Percentiles rank a stretch among this genome's conserved stretches.
phyloP scores from a whole-genome alignment of 805 yeast species.

The Kodamaea fukazawae region DNA sequence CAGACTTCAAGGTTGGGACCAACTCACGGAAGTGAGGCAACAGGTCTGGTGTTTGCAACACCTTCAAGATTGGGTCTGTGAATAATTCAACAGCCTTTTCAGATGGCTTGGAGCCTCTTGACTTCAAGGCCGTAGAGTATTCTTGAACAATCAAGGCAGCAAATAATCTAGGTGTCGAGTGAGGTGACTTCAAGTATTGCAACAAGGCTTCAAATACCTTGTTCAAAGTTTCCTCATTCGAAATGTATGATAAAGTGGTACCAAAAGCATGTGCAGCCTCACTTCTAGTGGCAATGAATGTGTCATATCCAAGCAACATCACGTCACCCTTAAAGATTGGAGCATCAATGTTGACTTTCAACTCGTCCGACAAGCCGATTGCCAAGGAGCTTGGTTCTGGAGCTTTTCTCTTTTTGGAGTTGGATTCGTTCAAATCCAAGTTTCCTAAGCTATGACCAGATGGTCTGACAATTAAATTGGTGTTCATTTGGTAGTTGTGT shows the following conservation, averaged over 20 bases:
- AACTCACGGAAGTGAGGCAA: slow-evolving; percentile 73
- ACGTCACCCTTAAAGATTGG: slow-evolving; percentile 92
- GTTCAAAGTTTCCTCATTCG: slow-evolving; percentile 35
- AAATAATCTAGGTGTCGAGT: slow-evolving; percentile 78
- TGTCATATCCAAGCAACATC: slow-evolving; percentile 73
- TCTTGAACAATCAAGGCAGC: slow-evolving; percentile 70
- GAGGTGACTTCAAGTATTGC: slow-evolving; percentile 53
- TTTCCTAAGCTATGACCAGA: slow-evolving; percentile 53
- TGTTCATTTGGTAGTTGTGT: slow-evolving; percentile 80
- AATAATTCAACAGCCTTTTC: slow-evolving; percentile 21
- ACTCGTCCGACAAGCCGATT: slow-evolving; percentile 43
- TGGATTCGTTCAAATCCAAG: slow-evolving; percentile 22
- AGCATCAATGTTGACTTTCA: slow-evolving; percentile 83
- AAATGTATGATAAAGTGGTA: slow-evolving; percentile 50
- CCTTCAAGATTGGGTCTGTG: slow-evolving; percentile 27
- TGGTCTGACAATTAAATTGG: slow-evolving; percentile 71
- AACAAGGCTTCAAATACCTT: slow-evolving; percentile 38
- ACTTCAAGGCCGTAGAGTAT: slow-evolving; percentile 43
- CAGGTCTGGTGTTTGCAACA: slow-evolving; percentile 40
- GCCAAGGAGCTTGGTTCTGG: slow-evolving; percentile 26
- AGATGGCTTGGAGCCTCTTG: slow-evolving; percentile 14
- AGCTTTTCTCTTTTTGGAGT: slow-evolving; percentile 48
- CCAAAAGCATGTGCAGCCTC: slow-evolving; percentile 79
- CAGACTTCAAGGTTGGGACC: slow-evolving; percentile 79
- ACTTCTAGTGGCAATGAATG: slow-evolving; percentile 70